Evolutionary conservation across 306 rosid genomes (phyloP).

Genomic region (Cicer pinnatifidum): DNA sequence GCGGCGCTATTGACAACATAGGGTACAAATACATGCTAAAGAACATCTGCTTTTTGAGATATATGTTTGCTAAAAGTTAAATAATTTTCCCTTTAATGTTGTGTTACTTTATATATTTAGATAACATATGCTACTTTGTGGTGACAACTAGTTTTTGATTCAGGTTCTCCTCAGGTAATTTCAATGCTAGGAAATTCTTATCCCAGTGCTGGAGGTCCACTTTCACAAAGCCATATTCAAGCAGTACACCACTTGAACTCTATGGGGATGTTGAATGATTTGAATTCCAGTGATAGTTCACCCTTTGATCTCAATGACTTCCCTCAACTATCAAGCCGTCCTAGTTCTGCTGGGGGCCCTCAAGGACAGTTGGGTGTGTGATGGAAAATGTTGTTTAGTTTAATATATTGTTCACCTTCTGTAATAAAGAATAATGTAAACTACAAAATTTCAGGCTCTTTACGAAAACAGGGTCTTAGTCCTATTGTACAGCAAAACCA

Average conservation of each 20-base stretch:
- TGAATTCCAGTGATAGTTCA: constrained; percentile 73
- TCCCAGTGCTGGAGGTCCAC: constrained; percentile 88
- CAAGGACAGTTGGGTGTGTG: constrained; percentile 90
- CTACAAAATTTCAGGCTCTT: constrained; percentile 69
- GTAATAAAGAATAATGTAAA: constrained; percentile 38
- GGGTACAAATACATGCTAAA: no score
- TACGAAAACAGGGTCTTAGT: constrained; percentile 95
- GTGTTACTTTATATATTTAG: no score
- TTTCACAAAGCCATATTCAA: constrained; percentile 89
- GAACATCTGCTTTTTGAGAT: no score
- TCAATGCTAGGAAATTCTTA: constrained; percentile 93
- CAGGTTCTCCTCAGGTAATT: constrained; percentile 95
- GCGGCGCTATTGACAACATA: no score
- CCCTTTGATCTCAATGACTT: constrained; percentile 96
- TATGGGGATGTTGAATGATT: constrained; percentile 94
- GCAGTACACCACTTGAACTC: constrained; percentile 79
- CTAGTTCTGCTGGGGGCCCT: constrained; percentile 97
- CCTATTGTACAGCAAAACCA: constrained; percentile 98
- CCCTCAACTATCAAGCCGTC: constrained; percentile 90
- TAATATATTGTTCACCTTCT: constrained; percentile 31
- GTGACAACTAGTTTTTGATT: constrained; percentile 12
- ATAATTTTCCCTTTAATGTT: no score
- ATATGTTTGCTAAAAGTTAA: no score
- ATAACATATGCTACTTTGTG: no score
- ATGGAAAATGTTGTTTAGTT: constrained; percentile 26